Evolutionary conservation across 1,284 basidiomycete species (phyloP), one percentile per base, ranked within the genome.

Genomic region (Microbotryum saponariae): DNA sequence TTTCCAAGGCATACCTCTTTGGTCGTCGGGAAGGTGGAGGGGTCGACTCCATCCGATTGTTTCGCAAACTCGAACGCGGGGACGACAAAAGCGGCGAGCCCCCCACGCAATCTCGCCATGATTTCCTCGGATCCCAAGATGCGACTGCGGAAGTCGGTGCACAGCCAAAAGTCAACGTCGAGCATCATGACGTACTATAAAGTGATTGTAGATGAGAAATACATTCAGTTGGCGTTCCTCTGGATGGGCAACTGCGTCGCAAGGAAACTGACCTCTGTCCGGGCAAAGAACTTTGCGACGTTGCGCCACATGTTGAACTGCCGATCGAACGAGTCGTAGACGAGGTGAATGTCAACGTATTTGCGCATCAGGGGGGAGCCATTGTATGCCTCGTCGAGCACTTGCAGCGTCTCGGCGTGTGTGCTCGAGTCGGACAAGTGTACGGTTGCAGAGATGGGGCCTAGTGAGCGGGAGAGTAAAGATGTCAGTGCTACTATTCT

Each of bases 291-390:
- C 49, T 88, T 82, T 14, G 89, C 89, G 44, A 84, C 81, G 73
- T 91, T 91, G 48, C 89, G 81, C 87, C 89, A 91, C 47, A 87
- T 83, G 75, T 91, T 91, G 78, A 91, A 86, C 72, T 89, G 83
- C 4, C 88, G 80, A 64, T 86, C 84, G 62, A 88, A 88, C 3
- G 84, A 81, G 60, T 90, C 89, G 69, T 92, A 80, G 42, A 92
- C 84, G 37, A 94, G 82, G 72, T 94, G 91, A 12, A 93, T 82
- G 71, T 93, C 91, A 49, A 91, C 89, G 64, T 83, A 85, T 31
- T 74, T 77, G 50, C 80, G 76, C 79, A 90, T 86, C 54, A 77
- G 78, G 1, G 82, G 80, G 4, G 83, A 82, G 7, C 83, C 82
- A 6, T 78, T 78, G 75, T 89, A 87, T 51, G 89, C 76, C 6